Evolutionary conservation across 495 filamentous ascomycete genomes (phyloP).

Genomic region (Aspergillus cristatus): DNA sequence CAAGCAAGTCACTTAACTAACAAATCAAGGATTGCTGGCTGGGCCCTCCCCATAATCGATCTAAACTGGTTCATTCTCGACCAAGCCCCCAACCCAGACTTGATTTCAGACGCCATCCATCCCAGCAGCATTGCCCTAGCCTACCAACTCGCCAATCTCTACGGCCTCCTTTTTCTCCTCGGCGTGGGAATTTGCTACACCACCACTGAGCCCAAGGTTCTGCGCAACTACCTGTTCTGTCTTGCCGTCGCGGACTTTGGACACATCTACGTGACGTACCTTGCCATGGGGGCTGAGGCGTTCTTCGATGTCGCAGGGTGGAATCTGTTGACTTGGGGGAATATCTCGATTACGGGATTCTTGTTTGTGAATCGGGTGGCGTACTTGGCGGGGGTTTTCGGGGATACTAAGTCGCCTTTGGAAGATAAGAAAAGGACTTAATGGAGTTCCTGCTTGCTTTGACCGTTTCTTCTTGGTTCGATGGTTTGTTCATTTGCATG

Average conservation of each 20-base stretch:
- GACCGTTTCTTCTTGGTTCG: too few relatives aligned
- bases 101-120: conserved; percentile 20
- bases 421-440: conserved; percentile 17
- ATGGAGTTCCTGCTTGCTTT: conserved; percentile 2
- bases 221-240: conserved; percentile 58
- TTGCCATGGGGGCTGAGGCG: conserved; percentile 45
- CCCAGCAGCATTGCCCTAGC: conserved; percentile 41
- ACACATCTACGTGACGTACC: conserved; percentile 55
- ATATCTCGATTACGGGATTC: conserved; percentile 51
- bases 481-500: too few relatives aligned
- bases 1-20: conserved; percentile 5
- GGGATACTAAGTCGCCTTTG: conserved; percentile 25
- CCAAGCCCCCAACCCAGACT: conserved; percentile 41
- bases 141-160: conserved; percentile 59
- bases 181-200: conserved; percentile 51
- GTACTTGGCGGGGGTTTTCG: conserved; percentile 53
- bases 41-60: conserved; percentile 42
- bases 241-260: conserved; percentile 59
- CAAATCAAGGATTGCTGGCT: conserved; percentile 44
- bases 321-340: conserved; percentile 67
- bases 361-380: conserved; percentile 46
- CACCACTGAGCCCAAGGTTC: conserved; percentile 54
- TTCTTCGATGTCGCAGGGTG: conserved; percentile 48
- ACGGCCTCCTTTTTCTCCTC: conserved; percentile 54
- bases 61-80: conserved; percentile 50